These are phyloP conservation scores for Malus hybrid DNA, from an alignment of 331 rosid species.

Conservation along the genomic window DNA sequence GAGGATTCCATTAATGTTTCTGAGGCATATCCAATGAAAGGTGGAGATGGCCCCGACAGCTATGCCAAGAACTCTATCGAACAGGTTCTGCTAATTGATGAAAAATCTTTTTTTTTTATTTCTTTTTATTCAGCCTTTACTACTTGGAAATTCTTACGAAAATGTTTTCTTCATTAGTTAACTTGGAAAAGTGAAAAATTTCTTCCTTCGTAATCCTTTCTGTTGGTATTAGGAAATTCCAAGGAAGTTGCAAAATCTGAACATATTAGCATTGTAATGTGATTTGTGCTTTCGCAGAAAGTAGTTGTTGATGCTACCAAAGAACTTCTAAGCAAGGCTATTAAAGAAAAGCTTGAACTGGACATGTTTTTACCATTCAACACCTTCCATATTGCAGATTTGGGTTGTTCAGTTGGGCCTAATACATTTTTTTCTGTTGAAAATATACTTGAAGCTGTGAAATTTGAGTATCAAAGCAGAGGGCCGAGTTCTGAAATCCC, in stretches of 20 bases:
- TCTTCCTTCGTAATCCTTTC: too few species aligned
- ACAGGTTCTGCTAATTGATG: background rate
- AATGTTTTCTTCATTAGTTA: too few species aligned
- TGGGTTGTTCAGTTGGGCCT: slow-evolving; percentile 4
- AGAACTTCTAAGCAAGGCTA: background rate
- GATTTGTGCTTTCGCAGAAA: background rate
- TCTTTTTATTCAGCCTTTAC: too few species aligned
- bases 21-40: background rate
- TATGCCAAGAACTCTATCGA: background rate
- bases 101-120: too few species aligned
- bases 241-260: too few species aligned
- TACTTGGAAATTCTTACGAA: too few species aligned
- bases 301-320: background rate
- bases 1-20: background rate
- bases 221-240: background rate
- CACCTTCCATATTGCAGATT: background rate
- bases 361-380: background rate
- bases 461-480: too few species aligned
- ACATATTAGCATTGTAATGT: too few species aligned
- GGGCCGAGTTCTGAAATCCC: background rate
- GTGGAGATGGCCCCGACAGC: background rate
- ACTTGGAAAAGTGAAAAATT: too few species aligned
- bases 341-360: background rate
- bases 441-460: background rate
- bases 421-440: background rate